Conservation (phyloP, 1,284 basidiomycete species). For the Rhodotorula sp. region DNA sequence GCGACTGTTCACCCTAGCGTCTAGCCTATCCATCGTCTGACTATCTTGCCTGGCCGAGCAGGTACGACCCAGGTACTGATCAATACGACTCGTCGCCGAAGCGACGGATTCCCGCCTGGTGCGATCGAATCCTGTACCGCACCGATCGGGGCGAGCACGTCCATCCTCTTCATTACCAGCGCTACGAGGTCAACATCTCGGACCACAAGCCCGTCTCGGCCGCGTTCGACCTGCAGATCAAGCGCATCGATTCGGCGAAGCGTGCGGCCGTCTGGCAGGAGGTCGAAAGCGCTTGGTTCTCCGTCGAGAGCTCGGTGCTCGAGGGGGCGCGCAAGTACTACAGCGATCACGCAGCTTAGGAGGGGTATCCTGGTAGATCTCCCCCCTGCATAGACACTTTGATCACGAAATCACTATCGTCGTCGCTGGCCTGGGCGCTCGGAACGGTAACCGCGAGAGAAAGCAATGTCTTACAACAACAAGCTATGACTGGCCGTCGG, state of each 20-base stretch:
- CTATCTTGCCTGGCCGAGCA: conserved; percentile 57
- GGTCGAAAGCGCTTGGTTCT: conserved; percentile 39
- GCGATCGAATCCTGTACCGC: conserved; percentile 80
- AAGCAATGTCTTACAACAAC: too few relatives aligned
- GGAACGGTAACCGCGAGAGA: background rate
- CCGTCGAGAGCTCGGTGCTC: conserved; percentile 30
- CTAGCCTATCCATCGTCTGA: conserved; percentile 74
- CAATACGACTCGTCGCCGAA: conserved; percentile 95
- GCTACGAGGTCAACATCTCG: conserved; percentile 78
- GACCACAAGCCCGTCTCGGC: conserved; percentile 83
- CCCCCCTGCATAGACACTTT: conserved; percentile 8
- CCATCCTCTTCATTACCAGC: conserved; percentile 51
- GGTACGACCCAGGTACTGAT: conserved; percentile 60
- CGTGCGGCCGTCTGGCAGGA: conserved; percentile 55
- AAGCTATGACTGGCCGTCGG: too few relatives aligned
- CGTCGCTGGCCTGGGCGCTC: background rate
- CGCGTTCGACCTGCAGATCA: conserved; percentile 61
- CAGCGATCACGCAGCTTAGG: background rate
- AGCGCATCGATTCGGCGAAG: conserved; percentile 63
- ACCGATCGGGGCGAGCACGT: conserved; percentile 33
- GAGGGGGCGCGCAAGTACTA: conserved; percentile 35
- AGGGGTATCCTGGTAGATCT: background rate
- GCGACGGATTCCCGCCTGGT: conserved; percentile 95
- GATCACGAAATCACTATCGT: too few relatives aligned
- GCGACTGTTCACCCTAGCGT: conserved; percentile 70